Percentiles rank a stretch among this genome's conserved stretches.
These are phyloP conservation scores for Boletellus emodensis DNA, from an alignment of 768 basidiomycete genomes.

Conservation along the genomic window DNA sequence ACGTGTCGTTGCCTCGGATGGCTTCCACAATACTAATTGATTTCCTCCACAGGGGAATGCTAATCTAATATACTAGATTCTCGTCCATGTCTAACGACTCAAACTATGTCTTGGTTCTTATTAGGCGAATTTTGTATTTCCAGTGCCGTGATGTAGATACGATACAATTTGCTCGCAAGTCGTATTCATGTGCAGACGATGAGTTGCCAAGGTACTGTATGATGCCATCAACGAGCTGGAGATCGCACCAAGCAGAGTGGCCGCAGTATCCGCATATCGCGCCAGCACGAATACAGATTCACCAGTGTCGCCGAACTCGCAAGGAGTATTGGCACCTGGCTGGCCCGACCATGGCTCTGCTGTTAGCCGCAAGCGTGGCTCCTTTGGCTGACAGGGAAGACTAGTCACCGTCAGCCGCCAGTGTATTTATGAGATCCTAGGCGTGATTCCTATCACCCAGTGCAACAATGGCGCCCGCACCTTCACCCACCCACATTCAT, in stretches of 20 bases:
- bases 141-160: no score
- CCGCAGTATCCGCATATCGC: no score
- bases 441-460: neutral
- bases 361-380: slow-evolving; percentile 19
- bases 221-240: no score
- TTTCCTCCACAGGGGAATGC: slow-evolving; percentile 42
- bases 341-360: neutral
- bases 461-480: slow-evolving; percentile 22
- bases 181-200: no score
- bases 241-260: no score
- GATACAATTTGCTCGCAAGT: no score
- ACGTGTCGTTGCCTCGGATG: slow-evolving; percentile 23
- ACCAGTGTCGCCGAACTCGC: neutral
- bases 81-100: neutral
- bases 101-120: neutral
- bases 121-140: neutral
- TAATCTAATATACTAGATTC: slow-evolving; percentile 33
- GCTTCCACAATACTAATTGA: slow-evolving; percentile 9
- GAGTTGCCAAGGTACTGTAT: no score
- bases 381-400: slow-evolving; percentile 13
- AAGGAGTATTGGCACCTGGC: neutral
- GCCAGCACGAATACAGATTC: no score
- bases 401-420: slow-evolving; percentile 21
- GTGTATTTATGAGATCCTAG: slow-evolving; percentile 21
- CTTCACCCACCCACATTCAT: slow-evolving; percentile 3